Evolutionary conservation across 352 stramenopile species (phyloP), one percentile per base, ranked within the genome.

Genomic region (Globisporangium nagaii): DNA sequence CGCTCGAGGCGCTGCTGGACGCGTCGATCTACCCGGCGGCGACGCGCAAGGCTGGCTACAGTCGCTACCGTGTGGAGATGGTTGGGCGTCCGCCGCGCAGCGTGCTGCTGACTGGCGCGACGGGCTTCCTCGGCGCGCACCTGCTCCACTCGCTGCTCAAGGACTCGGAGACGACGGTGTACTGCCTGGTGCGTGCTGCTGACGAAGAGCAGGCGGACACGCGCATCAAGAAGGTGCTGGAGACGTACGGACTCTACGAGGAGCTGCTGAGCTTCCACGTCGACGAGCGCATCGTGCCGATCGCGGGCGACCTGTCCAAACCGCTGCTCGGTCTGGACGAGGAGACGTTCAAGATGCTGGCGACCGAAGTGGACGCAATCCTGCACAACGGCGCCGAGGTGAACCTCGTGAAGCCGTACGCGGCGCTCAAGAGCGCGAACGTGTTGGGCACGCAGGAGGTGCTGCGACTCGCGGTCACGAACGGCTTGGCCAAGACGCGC

Each of bases 381-480:
- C 58, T 97, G 53, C 90, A 97, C 65, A 96, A 95, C 63, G 90
- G 84, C 20, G 90, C 90, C n/a, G 75, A 96, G 37, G 90, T 97
- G 17, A 96, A 95, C 58, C 63, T 97, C n/a, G 89, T 95, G 19
- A 93, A 96, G 55, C 83, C 88, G 11, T 97, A 96, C 57, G 75
- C 93, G 32, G 63, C 75, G 19, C 68, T 97, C 31, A 93, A 92
- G 57, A 78, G 82, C 34, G 77, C 85, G 17, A 97, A 97, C 64
- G 90, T 97, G 30, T 68, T 96, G 6, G 90, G 86, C 20, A 97
- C 90, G 25, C 82, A 95, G 43, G 86, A 97, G 54, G 73, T 96
- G 30, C 66, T 97, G 55, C 81, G 86, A 58, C 77, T 97, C 31
- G 86, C 79, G 4, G 84, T 84, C 56, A 90, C 81, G 22, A 91